Base-by-base conservation (phyloP, 2,329 filamentous ascomycete species). In the Aspergillus sp. region DNA sequence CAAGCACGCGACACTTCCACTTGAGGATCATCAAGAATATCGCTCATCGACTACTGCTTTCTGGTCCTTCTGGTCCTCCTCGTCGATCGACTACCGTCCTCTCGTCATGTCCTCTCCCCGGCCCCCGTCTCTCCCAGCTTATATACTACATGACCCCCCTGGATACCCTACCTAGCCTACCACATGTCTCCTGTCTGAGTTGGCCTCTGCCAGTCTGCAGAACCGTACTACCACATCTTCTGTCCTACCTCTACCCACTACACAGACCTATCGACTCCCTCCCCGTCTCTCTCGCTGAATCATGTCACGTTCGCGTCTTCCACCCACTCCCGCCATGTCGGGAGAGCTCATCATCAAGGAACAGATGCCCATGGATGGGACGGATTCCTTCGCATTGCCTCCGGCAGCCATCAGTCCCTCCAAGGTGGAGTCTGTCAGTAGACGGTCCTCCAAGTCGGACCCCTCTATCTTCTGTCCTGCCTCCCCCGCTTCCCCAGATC, bases 291-390 rank as follows among this genome's bases (percentile, higher is more conserved):
- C 11, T 42, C 40, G 30, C n/a, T 26, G 19, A 8, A 59, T 8
- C 48, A 71, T 72, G 69, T 68, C 68, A 54, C 65, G 61, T 36
- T 61, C 65, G 42, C 62, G 62, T 55, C 62, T 69, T n/a, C 69
- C 67, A 44, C 68, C 66, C 33, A 71, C 69, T 4, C 70, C 70
- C 38, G 60, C 69, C 49, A 72, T 72, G 65, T 73, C 70, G 14
- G 70, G 69, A 20, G 69, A 68, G 51, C 60, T 73, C 42, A 66
- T 61, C 43, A 63, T 72, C 59, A 71, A 70, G 48, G 70, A 73
- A 30, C 62, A 70, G 48, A 53, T 64, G 14, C 55, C 47, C 20
- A 44, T 60, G 11, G 66, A 69, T 46, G 64, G 62, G 17, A 47
- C 64, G n/a, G 70, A 73, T 53, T 45, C 56, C 5, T 72, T 73